A percentile compares a stretch with the other conserved stretches of the same genome.
phyloP scores from a whole-genome alignment of 2,329 filamentous ascomycete genomes.

The Phialemoniopsis sp. region DNA sequence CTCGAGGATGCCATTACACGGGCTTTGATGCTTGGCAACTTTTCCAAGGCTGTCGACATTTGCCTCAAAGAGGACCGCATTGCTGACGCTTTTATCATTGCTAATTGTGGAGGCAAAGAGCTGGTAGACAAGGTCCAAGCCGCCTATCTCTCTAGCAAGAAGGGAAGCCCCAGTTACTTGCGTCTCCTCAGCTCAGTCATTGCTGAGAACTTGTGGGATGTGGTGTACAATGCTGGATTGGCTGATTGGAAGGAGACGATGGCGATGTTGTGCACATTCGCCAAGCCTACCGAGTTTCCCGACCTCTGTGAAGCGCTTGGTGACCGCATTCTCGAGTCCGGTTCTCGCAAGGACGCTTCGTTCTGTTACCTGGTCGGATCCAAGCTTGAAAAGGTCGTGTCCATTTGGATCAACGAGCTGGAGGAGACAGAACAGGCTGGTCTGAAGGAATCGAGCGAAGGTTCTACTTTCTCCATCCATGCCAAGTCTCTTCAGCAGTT shows the following conservation, averaged over 20 bases:
- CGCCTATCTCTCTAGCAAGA: constrained; percentile 81
- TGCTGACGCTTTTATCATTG: constrained; percentile 96
- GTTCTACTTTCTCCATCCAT: constrained; percentile 88
- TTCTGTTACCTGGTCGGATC: constrained; percentile 96
- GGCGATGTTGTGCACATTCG: constrained; percentile 93
- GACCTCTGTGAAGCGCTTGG: constrained; percentile 94
- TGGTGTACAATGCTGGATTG: constrained; percentile 93
- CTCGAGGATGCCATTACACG: constrained; percentile 85
- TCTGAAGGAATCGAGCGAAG: constrained; percentile 63
- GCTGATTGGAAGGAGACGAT: constrained; percentile 96
- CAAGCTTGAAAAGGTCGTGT: constrained; percentile 94
- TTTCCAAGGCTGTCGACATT: constrained; percentile 83
- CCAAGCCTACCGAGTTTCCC: constrained; percentile 84
- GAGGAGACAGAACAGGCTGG: constrained; percentile 76
- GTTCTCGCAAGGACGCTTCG: constrained; percentile 80
- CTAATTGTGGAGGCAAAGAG: constrained; percentile 90
- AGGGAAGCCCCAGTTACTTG: constrained; percentile 83
- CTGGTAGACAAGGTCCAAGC: constrained; percentile 92
- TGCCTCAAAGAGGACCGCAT: constrained; percentile 85
- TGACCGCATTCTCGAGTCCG: constrained; percentile 79
- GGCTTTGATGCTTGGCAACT: constrained; percentile 84
- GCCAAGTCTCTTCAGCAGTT: constrained; percentile 85
- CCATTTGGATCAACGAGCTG: constrained; percentile 89
- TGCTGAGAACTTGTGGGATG: constrained; percentile 95
- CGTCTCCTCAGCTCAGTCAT: constrained; percentile 88